Evolutionary conservation across 352 stramenopile species (phyloP), one percentile per base, ranked within the genome.

Genomic region (Phytophthora europaea): DNA sequence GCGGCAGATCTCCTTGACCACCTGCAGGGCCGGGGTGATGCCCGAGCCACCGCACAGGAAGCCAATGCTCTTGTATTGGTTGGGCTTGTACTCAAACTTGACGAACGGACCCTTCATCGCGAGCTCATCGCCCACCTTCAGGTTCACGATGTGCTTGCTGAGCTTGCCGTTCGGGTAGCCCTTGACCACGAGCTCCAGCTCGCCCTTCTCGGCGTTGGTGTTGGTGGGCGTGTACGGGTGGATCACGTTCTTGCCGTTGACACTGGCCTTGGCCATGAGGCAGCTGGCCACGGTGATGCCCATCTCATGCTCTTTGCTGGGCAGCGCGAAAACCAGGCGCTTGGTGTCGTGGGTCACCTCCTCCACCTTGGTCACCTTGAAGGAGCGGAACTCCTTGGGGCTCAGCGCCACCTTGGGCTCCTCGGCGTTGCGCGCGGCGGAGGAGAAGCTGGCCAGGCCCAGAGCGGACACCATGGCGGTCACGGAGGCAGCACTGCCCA

Each of bases 51-150:
- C 92, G 16, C 85, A 88, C 43, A 97, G 72, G 65, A 97, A 88
- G 6, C 84, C 89, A 40, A 97, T 83, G 23, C 87, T 79, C 73
- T 92, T 93, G 71, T 87, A 94, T 60, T 89, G 76, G 77, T 96
- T 96, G 48, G 90, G 76, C 74, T 85, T 86, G 83, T 97, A 97
- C 50, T 83, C 63, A 38, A 98, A 91, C 76, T 97, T 98, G 57
- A 86, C 59, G 64, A 97, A 90, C 22, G 92, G 92, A 10, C 92
- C 92, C 78, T 98, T 98, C 74, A 97, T 89, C 51, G 89, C 85
- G 34, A 98, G 75, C 61, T 79, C 71, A 67, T 97, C 92, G 36
- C 92, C 92, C 26, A 85, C 77, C 56, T 95, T 81, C 15, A 97
- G 77, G 31, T 80, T 67, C 53, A 88, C 76, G 26, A 98, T 91